These are phyloP conservation scores for Phytophthora hibernalis DNA, from an alignment of 352 stramenopile species.

Conservation along the genomic window DNA sequence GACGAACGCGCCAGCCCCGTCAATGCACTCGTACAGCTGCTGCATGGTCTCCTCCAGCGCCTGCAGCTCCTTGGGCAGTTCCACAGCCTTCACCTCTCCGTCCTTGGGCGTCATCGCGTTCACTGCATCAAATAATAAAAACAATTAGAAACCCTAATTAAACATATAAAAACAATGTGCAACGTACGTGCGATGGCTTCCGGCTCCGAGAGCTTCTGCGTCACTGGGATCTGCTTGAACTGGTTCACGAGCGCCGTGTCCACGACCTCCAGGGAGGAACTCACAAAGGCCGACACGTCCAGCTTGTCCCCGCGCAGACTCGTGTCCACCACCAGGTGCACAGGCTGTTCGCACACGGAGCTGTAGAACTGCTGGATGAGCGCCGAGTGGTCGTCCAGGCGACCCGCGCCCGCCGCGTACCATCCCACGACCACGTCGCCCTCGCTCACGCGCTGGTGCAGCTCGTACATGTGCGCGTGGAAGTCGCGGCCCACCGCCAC, in stretches of 20 bases:
- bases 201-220: conserved; percentile 92
- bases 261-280: conserved; percentile 89
- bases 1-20: conserved; percentile 90
- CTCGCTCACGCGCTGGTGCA: conserved; percentile 95
- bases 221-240: conserved; percentile 94
- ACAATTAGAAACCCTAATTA: background rate
- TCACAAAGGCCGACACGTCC: conserved; percentile 92
- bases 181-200: conserved; percentile 94
- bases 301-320: conserved; percentile 83
- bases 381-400: conserved; percentile 94
- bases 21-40: conserved; percentile 92
- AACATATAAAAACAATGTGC: background rate
- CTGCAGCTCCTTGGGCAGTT: conserved; percentile 78
- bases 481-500: conserved; percentile 98
- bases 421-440: conserved; percentile 97
- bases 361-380: conserved; percentile 99
- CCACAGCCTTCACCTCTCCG: conserved; percentile 38
- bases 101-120: conserved; percentile 75
- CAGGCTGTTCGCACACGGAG: conserved; percentile 90
- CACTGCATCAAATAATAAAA: conserved; percentile 43
- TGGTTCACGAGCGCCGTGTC: conserved; percentile 93
- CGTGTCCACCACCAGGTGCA: conserved; percentile 97
- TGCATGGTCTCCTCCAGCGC: conserved; percentile 85
- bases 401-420: conserved; percentile 90
- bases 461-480: conserved; percentile 97